A percentile compares a stretch with the other conserved stretches of the same genome.
These are phyloP conservation scores for Lentinula guzmanii DNA, from an alignment of 768 basidiomycete genomes.

Conservation along the genomic window DNA sequence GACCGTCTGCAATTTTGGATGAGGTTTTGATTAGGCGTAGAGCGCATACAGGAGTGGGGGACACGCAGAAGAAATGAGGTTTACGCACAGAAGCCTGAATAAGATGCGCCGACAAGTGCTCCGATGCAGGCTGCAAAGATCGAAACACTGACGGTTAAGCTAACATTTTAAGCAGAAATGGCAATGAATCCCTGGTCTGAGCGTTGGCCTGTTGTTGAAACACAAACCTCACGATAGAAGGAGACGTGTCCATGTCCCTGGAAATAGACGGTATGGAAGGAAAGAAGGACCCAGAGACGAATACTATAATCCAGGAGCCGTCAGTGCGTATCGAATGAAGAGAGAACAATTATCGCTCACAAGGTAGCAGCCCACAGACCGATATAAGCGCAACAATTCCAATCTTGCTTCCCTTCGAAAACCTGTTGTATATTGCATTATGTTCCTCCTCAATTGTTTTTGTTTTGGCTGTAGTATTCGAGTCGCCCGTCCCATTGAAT, in stretches of 20 bases:
- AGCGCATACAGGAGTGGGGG: neutral
- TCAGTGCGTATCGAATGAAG: neutral
- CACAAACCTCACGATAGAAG: slow-evolving; percentile 48
- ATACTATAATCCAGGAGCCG: slow-evolving; percentile 35
- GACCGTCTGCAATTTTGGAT: slow-evolving; percentile 43
- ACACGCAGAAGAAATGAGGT: neutral
- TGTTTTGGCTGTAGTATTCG: neutral
- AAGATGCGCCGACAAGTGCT: slow-evolving; percentile 3
- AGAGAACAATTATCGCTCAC: neutral
- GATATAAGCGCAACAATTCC: slow-evolving; percentile 1
- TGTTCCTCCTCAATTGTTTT: neutral
- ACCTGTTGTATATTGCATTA: slow-evolving; percentile 2
- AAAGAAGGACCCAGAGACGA: slow-evolving; percentile 64
- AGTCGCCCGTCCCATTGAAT: neutral
- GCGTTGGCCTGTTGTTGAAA: neutral
- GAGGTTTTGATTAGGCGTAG: too few species aligned
- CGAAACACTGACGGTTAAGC: slow-evolving; percentile 5
- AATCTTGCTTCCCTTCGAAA: neutral
- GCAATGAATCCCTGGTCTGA: neutral
- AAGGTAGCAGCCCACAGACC: slow-evolving; percentile 5
- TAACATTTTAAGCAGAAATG: neutral
- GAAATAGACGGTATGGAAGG: slow-evolving; percentile 75
- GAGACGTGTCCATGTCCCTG: slow-evolving; percentile 52
- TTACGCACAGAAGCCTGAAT: slow-evolving; percentile 5
- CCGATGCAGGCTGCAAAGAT: slow-evolving; percentile 4